phyloP scores from a whole-genome alignment of 768 basidiomycete species.

The Dioszegia crocea region DNA sequence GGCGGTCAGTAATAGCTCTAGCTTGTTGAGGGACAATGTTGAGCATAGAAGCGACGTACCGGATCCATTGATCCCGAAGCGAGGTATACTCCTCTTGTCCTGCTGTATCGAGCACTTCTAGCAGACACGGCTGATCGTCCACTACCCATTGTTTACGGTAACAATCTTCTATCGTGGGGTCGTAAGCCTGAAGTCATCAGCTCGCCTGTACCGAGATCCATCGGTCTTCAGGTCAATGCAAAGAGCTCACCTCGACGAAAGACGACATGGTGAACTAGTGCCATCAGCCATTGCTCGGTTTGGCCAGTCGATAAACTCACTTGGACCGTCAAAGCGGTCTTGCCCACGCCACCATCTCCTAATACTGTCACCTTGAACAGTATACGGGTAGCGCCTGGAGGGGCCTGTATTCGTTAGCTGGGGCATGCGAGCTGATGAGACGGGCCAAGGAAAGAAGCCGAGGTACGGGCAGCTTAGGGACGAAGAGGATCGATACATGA shows the following conservation, averaged over 20 bases:
- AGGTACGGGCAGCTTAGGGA: too few species aligned
- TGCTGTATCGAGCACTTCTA: constrained; percentile 95
- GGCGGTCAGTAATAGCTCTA: neutral
- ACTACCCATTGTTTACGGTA: constrained; percentile 93
- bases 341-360: constrained; percentile 95
- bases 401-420: neutral
- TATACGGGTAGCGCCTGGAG: constrained; percentile 30
- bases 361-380: constrained; percentile 76
- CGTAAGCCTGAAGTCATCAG: constrained; percentile 68
- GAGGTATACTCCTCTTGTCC: constrained; percentile 99
- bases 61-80: constrained; percentile 94
- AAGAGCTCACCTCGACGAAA: constrained; percentile 65
- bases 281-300: neutral
- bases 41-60: constrained; percentile 55
- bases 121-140: constrained; percentile 89
- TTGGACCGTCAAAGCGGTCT: constrained; percentile 93
- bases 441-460: neutral
- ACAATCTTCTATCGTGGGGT: constrained; percentile 97
- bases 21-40: too few species aligned
- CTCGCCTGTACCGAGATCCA: neutral
- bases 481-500: too few species aligned
- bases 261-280: constrained; percentile 86
- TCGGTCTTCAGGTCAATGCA: too few species aligned
- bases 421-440: neutral
- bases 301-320: constrained; percentile 53